Conservation (phyloP, 1,139 yeast species). For the Pichia sp. region DNA sequence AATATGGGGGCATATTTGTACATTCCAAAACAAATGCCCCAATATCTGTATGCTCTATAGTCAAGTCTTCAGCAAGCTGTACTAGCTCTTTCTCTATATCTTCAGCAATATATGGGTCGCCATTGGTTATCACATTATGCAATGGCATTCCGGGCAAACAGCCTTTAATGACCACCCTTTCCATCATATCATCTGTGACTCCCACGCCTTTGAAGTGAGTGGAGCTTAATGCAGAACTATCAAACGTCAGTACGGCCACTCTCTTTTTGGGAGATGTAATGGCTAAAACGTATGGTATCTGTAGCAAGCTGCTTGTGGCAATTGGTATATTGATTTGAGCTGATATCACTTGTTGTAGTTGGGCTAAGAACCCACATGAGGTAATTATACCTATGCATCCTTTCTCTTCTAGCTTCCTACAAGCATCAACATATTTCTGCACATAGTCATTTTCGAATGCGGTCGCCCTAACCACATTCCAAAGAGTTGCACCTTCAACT, state of each 20-base stretch:
- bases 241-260: conserved; percentile 29
- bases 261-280: conserved; percentile 20
- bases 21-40: conserved; percentile 16
- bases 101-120: conserved; percentile 22
- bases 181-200: conserved; percentile 15
- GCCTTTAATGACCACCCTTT: conserved; percentile 21
- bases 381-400: conserved; percentile 16
- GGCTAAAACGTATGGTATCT: conserved; percentile 25
- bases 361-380: conserved; percentile 23
- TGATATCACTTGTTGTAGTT: conserved; percentile 24
- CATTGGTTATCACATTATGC: conserved; percentile 22
- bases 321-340: conserved; percentile 25
- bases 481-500: conserved; percentile 13
- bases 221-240: conserved; percentile 21
- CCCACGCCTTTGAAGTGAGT: conserved; percentile 28
- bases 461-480: conserved; percentile 9
- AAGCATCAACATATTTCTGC: conserved; percentile 10
- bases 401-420: conserved; percentile 6
- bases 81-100: conserved; percentile 25
- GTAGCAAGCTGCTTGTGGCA: conserved; percentile 28
- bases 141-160: conserved; percentile 20
- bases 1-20: conserved; percentile 16
- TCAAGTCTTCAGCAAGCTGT: conserved; percentile 15
- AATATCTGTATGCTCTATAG: conserved; percentile 5
- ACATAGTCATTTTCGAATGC: conserved; percentile 9